These are phyloP conservation scores for Hypoxylon sp. DNA, from an alignment of 2,329 filamentous ascomycete genomes.

Conservation along the genomic window DNA sequence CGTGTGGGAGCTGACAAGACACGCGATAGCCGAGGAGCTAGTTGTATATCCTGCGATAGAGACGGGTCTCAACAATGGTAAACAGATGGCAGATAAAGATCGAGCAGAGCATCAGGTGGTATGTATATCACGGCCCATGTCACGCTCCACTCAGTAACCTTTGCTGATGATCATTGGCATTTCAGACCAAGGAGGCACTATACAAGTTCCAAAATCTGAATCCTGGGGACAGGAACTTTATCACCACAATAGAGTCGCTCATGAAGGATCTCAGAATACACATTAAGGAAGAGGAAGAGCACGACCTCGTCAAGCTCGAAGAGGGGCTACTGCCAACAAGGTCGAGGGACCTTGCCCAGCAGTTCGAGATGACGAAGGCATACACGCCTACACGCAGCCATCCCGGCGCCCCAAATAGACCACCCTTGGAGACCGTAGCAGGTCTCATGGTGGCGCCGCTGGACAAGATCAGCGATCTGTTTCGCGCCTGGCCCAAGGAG, in stretches of 20 bases:
- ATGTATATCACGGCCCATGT: constrained; percentile 26
- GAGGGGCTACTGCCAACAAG: constrained; percentile 51
- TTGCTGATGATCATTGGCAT: constrained; percentile 22
- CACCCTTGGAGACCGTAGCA: constrained; percentile 65
- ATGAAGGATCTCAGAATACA: constrained; percentile 60
- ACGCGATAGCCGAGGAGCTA: constrained; percentile 66
- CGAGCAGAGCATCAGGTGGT: constrained; percentile 51
- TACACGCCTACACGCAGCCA: constrained; percentile 63
- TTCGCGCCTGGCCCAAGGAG: constrained; percentile 51
- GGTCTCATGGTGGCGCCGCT: constrained; percentile 66
- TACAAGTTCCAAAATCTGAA: constrained; percentile 62
- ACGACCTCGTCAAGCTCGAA: constrained; percentile 62
- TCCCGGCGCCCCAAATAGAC: constrained; percentile 62
- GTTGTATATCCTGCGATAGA: constrained; percentile 64
- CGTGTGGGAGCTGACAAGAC: constrained; percentile 67
- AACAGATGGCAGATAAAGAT: constrained; percentile 59
- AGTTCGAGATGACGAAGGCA: constrained; percentile 62
- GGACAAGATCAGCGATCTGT: constrained; percentile 67
- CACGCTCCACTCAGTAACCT: neutral
- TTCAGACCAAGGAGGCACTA: constrained; percentile 63
- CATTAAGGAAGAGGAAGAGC: constrained; percentile 61
- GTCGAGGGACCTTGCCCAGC: constrained; percentile 56
- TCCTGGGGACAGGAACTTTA: constrained; percentile 57
- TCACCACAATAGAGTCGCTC: constrained; percentile 59
- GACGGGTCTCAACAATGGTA: constrained; percentile 58